Conservation (phyloP, 2,329 filamentous ascomycete species). For the Aspergillus sp. region DNA sequence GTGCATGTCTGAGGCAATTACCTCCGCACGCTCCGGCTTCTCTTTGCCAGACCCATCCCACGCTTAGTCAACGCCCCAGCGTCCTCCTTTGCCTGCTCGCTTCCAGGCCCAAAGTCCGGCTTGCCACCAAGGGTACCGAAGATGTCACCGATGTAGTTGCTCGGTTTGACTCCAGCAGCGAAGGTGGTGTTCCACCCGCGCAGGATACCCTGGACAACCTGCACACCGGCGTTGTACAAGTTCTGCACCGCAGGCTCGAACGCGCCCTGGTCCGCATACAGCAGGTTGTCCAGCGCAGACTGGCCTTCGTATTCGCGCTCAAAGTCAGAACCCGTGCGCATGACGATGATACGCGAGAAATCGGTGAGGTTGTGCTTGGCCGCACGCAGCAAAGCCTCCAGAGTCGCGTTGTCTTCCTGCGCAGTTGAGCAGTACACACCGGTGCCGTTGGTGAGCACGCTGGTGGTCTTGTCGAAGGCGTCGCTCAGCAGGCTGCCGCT, state of each 20-base stretch:
- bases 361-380: slow-evolving; percentile 54
- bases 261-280: slow-evolving; percentile 55
- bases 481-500: slow-evolving; percentile 54
- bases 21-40: background rate
- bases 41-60: slow-evolving; percentile 9
- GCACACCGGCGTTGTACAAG: slow-evolving; percentile 58
- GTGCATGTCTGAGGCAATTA: too few relatives aligned
- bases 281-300: slow-evolving; percentile 53
- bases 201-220: slow-evolving; percentile 60
- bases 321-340: slow-evolving; percentile 65
- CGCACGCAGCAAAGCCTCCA: slow-evolving; percentile 58
- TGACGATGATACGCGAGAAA: slow-evolving; percentile 60
- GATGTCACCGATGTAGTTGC: slow-evolving; percentile 65
- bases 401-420: slow-evolving; percentile 65
- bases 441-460: slow-evolving; percentile 59
- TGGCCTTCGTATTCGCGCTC: slow-evolving; percentile 59
- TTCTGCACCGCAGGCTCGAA: slow-evolving; percentile 59
- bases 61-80: slow-evolving; percentile 18
- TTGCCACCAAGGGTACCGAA: slow-evolving; percentile 60
- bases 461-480: slow-evolving; percentile 60
- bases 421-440: slow-evolving; percentile 64
- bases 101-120: slow-evolving; percentile 55
- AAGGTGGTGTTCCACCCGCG: slow-evolving; percentile 55
- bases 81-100: slow-evolving; percentile 11
- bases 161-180: slow-evolving; percentile 48